Conservation (phyloP, 2,329 filamentous ascomycete species). For the Monosporascus sp. region DNA sequence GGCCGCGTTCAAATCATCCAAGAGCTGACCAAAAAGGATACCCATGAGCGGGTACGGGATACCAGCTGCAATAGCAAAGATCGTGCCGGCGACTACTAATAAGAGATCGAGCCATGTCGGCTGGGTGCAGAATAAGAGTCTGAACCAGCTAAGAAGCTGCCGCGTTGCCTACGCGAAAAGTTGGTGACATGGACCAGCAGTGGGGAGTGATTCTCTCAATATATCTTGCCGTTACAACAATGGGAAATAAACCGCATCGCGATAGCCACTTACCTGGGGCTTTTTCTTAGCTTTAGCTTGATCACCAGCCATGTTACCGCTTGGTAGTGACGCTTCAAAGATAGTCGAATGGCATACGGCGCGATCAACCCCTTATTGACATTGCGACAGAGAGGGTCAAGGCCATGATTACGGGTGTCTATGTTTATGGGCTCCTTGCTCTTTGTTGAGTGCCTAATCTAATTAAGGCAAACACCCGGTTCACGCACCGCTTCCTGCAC, state of each 20-base stretch:
- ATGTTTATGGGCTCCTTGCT: not conserved
- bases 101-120: constrained; percentile 25
- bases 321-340: not conserved
- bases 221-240: not conserved
- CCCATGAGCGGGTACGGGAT: constrained; percentile 50
- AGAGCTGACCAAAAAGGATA: constrained; percentile 49
- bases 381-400: not conserved
- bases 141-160: constrained; percentile 19
- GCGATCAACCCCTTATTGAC: not conserved
- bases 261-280: not conserved
- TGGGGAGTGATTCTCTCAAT: not conserved
- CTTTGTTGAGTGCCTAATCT: not conserved
- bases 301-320: not conserved
- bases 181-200: not conserved
- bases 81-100: constrained; percentile 31
- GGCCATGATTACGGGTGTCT: not conserved
- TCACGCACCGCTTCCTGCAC: too few species aligned
- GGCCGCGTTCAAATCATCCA: constrained; percentile 45
- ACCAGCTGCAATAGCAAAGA: constrained; percentile 43
- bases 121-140: constrained; percentile 21
- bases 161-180: not conserved
- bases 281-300: not conserved
- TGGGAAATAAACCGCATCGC: not conserved
- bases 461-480: not conserved
- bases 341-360: not conserved